These are phyloP conservation scores for Ustulina deusta DNA, from an alignment of 2,329 filamentous ascomycete species.

Conservation along the genomic window DNA sequence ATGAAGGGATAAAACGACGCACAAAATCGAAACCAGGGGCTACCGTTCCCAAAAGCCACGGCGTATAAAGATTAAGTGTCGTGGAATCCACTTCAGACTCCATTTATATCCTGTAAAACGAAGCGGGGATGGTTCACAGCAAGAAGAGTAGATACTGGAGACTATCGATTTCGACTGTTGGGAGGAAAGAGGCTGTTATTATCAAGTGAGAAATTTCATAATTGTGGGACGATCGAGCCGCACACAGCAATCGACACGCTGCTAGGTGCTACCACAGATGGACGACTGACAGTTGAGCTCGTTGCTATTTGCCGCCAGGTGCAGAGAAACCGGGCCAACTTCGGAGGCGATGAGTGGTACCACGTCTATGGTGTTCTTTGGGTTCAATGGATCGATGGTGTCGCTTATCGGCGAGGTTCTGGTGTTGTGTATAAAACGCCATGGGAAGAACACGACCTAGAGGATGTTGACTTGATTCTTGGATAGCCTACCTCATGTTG, in stretches of 20 bases:
- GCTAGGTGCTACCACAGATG: background rate
- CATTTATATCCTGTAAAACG: slow-evolving; percentile 10
- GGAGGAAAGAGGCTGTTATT: background rate
- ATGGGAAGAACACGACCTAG: slow-evolving; percentile 1
- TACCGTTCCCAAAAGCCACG: background rate
- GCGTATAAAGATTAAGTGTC: background rate
- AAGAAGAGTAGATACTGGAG: background rate
- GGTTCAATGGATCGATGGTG: slow-evolving; percentile 3
- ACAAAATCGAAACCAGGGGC: background rate
- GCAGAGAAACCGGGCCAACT: fast-evolving
- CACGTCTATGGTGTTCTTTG: slow-evolving; percentile 11
- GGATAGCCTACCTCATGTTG: too few species aligned
- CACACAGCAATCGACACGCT: background rate
- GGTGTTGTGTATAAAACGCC: slow-evolving; percentile 1
- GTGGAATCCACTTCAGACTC: background rate
- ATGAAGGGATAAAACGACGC: background rate
- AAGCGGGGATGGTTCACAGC: slow-evolving; percentile 9
- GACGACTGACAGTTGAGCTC: background rate
- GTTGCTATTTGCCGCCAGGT: slow-evolving; percentile 1
- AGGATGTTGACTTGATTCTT: slow-evolving; percentile 8
- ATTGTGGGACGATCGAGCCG: background rate
- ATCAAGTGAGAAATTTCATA: background rate
- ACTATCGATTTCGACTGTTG: too few species aligned
- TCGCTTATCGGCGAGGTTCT: slow-evolving; percentile 1
- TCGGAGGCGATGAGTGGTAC: background rate